A percentile compares a stretch with the other conserved stretches of the same genome.
Conservation (phyloP, 2,329 filamentous ascomycete genomes). For the Apiospora koreana region DNA sequence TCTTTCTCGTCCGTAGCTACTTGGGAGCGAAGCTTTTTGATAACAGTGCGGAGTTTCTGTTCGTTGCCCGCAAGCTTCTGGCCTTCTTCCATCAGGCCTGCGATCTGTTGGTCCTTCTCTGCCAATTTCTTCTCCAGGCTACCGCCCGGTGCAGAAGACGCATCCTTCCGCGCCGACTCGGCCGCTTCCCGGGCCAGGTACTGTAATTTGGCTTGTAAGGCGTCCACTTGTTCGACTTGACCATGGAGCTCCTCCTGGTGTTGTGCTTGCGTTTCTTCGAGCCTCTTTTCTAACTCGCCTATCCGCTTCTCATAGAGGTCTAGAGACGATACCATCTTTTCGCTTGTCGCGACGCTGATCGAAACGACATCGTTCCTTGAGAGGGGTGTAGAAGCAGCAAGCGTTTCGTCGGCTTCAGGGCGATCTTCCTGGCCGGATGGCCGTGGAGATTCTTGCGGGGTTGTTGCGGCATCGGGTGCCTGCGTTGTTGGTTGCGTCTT, state of each 20-base stretch:
- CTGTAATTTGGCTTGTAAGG: conserved; percentile 85
- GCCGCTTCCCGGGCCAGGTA: conserved; percentile 82
- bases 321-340: conserved; percentile 21
- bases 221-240: conserved; percentile 88
- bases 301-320: conserved; percentile 42
- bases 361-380: conserved; percentile 13
- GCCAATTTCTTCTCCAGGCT: conserved; percentile 77
- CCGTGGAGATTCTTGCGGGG: conserved; percentile 16
- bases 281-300: conserved; percentile 36
- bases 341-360: conserved; percentile 15
- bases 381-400: neutral
- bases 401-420: neutral
- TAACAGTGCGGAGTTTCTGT: conserved; percentile 77
- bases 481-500: conserved; percentile 8
- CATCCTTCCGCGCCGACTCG: conserved; percentile 71
- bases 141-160: conserved; percentile 61
- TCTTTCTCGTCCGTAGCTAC: conserved; percentile 67
- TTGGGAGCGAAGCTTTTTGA: conserved; percentile 77
- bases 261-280: conserved; percentile 46
- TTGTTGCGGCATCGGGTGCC: neutral
- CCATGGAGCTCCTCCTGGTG: conserved; percentile 81
- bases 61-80: conserved; percentile 85
- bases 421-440: conserved; percentile 21
- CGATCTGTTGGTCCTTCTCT: conserved; percentile 89
- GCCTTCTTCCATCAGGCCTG: conserved; percentile 87